Evolutionary conservation across 148 eudicot genomes (phyloP).

Genomic region (Vaccinium darrowii): DNA sequence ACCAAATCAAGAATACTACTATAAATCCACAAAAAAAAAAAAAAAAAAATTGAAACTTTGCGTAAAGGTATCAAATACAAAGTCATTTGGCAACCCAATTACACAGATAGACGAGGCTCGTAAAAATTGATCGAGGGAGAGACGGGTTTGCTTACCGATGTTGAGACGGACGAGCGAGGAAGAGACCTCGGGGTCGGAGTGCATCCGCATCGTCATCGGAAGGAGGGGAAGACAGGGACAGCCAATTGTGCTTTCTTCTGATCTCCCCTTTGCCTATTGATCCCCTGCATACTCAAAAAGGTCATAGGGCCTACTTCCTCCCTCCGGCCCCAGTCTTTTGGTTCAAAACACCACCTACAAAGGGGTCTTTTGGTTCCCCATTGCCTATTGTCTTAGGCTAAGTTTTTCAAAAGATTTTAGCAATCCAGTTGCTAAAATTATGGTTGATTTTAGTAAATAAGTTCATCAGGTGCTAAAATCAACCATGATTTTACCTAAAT

Average conservation of each 20-base stretch:
- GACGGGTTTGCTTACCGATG: constrained; percentile 40
- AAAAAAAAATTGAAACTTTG: not conserved
- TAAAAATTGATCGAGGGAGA: constrained; percentile 4
- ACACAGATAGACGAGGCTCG: not conserved
- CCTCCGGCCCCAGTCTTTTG: too few species aligned
- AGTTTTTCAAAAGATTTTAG: too few species aligned
- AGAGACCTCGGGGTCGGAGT: constrained; percentile 30
- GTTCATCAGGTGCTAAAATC: too few species aligned
- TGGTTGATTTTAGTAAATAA: too few species aligned
- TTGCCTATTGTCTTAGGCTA: too few species aligned
- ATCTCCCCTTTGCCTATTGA: not conserved
- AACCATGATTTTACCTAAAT: too few species aligned
- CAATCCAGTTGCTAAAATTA: too few species aligned
- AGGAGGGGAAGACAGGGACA: not conserved
- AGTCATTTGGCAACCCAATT: not conserved
- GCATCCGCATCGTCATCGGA: constrained; percentile 25
- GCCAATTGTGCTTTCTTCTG: not conserved
- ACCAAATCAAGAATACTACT: not conserved
- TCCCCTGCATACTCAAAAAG: not conserved
- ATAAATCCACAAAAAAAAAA: not conserved
- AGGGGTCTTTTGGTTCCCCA: too few species aligned
- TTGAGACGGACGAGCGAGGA: constrained; percentile 63
- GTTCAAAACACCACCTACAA: too few species aligned
- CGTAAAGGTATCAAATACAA: not conserved
- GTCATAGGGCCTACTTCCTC: too few species aligned